These are phyloP conservation scores for Metarhizium album DNA, from an alignment of 2,329 filamentous ascomycete species.

Conservation along the genomic window DNA sequence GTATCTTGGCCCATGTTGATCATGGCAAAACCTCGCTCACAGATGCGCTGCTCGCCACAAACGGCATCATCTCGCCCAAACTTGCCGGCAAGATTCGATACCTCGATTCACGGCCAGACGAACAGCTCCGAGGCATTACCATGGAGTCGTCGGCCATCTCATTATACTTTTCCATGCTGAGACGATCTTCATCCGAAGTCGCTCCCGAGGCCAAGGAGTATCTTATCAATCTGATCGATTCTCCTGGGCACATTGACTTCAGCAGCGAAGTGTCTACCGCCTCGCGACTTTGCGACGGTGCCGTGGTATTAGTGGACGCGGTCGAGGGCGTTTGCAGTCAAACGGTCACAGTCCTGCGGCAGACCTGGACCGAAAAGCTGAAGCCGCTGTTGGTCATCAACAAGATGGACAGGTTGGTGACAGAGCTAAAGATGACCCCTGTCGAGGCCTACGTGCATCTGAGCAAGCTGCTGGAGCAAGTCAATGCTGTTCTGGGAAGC, in stretches of 20 bases:
- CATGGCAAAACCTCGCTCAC: constrained; percentile 98
- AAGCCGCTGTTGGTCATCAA: constrained; percentile 94
- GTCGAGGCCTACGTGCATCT: constrained; percentile 82
- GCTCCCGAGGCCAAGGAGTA: constrained; percentile 73
- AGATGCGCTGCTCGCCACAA: constrained; percentile 91
- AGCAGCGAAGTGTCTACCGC: constrained; percentile 97
- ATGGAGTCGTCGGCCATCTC: constrained; percentile 99
- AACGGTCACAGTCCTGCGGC: constrained; percentile 89
- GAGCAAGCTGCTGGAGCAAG: constrained; percentile 82
- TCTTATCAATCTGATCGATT: constrained; percentile 94
- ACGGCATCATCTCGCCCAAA: constrained; percentile 98
- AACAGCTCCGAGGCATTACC: constrained; percentile 94
- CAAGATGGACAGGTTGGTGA: constrained; percentile 92
- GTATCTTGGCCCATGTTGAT: constrained; percentile 92
- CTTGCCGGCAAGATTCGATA: constrained; percentile 96
- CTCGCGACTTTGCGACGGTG: constrained; percentile 86
- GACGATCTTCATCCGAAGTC: constrained; percentile 58
- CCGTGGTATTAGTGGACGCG: constrained; percentile 87
- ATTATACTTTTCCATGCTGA: constrained; percentile 84
- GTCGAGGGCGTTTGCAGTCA: constrained; percentile 98
- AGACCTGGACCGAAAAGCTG: constrained; percentile 91
- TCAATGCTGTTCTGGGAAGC: constrained; percentile 93
- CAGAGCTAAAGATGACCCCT: constrained; percentile 89
- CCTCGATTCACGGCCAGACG: constrained; percentile 89
- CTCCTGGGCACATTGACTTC: constrained; percentile 96